phyloP scores from a whole-genome alignment of 768 basidiomycete genomes.

The Mycena epipterygia region DNA sequence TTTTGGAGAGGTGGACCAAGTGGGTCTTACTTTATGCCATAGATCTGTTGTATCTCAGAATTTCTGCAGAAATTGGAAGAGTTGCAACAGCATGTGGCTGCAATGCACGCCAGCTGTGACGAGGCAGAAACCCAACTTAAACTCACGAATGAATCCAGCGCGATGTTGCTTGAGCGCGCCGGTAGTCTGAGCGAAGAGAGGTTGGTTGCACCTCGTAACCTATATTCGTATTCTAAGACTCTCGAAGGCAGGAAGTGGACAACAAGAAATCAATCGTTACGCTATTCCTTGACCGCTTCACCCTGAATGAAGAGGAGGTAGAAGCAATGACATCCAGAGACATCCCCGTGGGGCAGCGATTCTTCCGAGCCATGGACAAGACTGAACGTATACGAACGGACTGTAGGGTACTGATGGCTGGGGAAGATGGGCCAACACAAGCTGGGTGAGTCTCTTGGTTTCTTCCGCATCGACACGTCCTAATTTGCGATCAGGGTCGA shows the following conservation, averaged over 20 bases:
- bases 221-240: background rate
- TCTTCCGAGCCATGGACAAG: slow-evolving; percentile 92
- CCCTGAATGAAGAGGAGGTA: slow-evolving; percentile 79
- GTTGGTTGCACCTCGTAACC: slow-evolving; percentile 53
- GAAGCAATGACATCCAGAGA: slow-evolving; percentile 85
- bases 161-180: slow-evolving; percentile 85
- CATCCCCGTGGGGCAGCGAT: slow-evolving; percentile 75
- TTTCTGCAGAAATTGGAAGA: slow-evolving; percentile 82
- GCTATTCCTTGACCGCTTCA: slow-evolving; percentile 89
- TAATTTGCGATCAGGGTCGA: slow-evolving; percentile 70
- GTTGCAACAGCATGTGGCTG: slow-evolving; percentile 80
- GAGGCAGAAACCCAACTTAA: slow-evolving; percentile 84
- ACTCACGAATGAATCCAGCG: slow-evolving; percentile 83
- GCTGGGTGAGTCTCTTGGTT: slow-evolving; percentile 69
- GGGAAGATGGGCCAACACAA: slow-evolving; percentile 83
- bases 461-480: background rate
- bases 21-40: slow-evolving; percentile 56
- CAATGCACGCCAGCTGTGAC: slow-evolving; percentile 88
- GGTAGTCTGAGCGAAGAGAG: slow-evolving; percentile 81
- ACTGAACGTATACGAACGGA: slow-evolving; percentile 86
- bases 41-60: slow-evolving; percentile 20
- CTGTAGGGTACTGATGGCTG: slow-evolving; percentile 88
- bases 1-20: slow-evolving; percentile 91
- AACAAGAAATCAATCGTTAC: slow-evolving; percentile 80
- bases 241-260: slow-evolving; percentile 74